Conservation (phyloP, 2,329 filamentous ascomycete species). For the Xylaria arbuscula region DNA sequence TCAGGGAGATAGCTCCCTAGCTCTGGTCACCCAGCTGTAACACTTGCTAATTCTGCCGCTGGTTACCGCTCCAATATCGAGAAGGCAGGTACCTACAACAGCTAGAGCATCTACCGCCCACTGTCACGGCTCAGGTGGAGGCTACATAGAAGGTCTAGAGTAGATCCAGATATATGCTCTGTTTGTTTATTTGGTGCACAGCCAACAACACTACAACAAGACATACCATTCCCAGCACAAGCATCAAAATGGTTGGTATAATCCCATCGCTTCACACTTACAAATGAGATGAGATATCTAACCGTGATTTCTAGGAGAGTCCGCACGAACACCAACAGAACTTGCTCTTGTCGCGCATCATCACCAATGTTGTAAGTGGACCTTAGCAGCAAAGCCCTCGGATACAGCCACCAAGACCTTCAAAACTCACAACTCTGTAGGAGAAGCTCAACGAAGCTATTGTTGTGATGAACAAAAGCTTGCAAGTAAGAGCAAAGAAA, state of each 20-base stretch:
- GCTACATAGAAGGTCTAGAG: not conserved
- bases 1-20: not conserved
- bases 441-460: slow-evolving; percentile 98
- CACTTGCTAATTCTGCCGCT: slow-evolving; percentile 20
- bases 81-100: not conserved
- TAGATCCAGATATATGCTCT: not conserved
- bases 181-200: not conserved
- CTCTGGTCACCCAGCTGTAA: slow-evolving; percentile 9
- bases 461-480: slow-evolving; percentile 89
- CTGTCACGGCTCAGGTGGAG: not conserved
- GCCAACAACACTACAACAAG: slow-evolving; percentile 10
- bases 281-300: slow-evolving; percentile 22
- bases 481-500: slow-evolving; percentile 69
- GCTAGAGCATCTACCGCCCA: not conserved
- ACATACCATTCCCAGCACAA: slow-evolving; percentile 3
- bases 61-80: slow-evolving; percentile 14
- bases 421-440: slow-evolving; percentile 58
- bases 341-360: slow-evolving; percentile 90
- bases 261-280: not conserved
- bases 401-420: not conserved
- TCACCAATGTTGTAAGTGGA: slow-evolving; percentile 89
- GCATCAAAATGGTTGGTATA: slow-evolving; percentile 46
- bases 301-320: slow-evolving; percentile 73
- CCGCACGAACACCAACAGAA: slow-evolving; percentile 98
- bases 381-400: slow-evolving; percentile 31